A percentile compares a stretch with the other conserved stretches of the same genome.
phyloP scores from a whole-genome alignment of 148 eudicot genomes.

The Cornus suecica region DNA sequence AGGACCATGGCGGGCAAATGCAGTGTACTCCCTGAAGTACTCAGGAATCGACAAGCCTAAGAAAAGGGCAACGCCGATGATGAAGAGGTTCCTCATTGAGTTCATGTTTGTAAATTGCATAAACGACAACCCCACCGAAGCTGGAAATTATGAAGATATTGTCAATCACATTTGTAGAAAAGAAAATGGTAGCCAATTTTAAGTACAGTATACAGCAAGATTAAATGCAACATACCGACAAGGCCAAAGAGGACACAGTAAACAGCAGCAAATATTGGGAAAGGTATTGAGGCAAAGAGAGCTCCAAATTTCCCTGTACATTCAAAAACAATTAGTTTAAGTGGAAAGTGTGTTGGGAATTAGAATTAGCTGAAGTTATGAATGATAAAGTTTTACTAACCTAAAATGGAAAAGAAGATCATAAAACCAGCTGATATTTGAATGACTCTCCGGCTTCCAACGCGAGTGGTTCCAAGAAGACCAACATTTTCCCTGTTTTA shows the following conservation, averaged over 20 bases:
- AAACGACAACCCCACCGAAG: constrained; percentile 89
- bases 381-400: constrained; percentile 23
- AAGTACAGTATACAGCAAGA: neutral
- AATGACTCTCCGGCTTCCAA: constrained; percentile 93
- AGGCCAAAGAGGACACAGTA: constrained; percentile 93
- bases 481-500: constrained; percentile 83
- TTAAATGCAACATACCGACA: constrained; percentile 54
- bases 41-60: constrained; percentile 94
- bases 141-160: constrained; percentile 34
- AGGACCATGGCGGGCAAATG: constrained; percentile 77
- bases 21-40: constrained; percentile 79
- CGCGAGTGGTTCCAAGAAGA: constrained; percentile 91
- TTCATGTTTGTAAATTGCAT: constrained; percentile 98
- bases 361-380: no score
- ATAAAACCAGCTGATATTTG: constrained; percentile 98
- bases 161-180: neutral
- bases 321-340: neutral
- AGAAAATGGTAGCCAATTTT: neutral
- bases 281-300: constrained; percentile 93
- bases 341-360: neutral
- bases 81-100: constrained; percentile 95
- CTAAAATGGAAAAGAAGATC: constrained; percentile 95
- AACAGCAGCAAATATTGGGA: constrained; percentile 87
- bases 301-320: constrained; percentile 96
- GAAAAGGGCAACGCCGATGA: constrained; percentile 76